These are phyloP conservation scores for Begonia fuchsioides DNA, from an alignment of 306 rosid species.

Conservation along the genomic window DNA sequence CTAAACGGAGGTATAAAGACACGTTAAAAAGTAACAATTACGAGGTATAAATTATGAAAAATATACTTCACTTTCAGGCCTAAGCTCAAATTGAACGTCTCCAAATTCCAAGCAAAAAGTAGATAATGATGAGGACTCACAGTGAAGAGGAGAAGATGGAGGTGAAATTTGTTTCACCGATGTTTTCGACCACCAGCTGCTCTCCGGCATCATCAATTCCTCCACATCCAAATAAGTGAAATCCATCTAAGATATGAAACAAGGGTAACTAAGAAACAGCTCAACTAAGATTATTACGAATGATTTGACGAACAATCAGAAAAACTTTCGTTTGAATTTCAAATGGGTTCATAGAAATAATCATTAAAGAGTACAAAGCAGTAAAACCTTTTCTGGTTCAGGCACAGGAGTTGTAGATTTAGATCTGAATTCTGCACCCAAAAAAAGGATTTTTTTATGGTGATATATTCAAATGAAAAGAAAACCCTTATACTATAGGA, in stretches of 20 bases:
- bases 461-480: too few species aligned
- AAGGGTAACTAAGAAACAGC: neutral
- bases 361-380: neutral
- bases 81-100: conserved; percentile 5
- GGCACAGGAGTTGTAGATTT: neutral
- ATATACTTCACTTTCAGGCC: neutral
- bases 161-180: conserved; percentile 3
- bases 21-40: too few species aligned
- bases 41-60: too few species aligned
- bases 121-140: conserved; percentile 2
- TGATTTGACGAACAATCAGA: neutral
- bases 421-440: neutral
- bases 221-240: conserved; percentile 3
- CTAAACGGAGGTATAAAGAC: too few species aligned
- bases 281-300: neutral
- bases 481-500: too few species aligned
- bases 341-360: neutral
- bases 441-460: neutral
- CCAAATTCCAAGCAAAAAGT: neutral
- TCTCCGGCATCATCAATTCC: conserved; percentile 6
- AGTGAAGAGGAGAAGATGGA: neutral
- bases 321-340: neutral
- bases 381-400: conserved; percentile 8
- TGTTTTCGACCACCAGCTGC: conserved; percentile 1
- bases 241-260: conserved; percentile 4